phyloP scores from a whole-genome alignment of 108 stramenopile genomes.

The Pseudonitzschia pungens region DNA sequence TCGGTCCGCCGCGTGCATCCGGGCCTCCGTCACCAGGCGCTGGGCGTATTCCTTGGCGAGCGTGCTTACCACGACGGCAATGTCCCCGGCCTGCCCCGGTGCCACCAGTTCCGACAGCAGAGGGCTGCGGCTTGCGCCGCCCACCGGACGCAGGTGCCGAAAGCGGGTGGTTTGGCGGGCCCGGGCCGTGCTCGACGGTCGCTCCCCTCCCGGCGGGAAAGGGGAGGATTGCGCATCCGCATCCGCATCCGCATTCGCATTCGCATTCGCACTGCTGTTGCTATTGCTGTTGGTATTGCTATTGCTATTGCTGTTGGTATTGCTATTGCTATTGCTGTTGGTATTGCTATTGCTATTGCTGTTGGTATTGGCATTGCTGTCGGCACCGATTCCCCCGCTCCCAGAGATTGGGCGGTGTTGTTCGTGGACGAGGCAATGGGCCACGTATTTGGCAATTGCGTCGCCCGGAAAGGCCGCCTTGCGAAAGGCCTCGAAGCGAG shows the following conservation, averaged over 20 bases:
- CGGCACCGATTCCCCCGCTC: neutral
- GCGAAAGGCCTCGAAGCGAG: slow-evolving; percentile 58
- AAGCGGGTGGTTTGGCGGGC: neutral
- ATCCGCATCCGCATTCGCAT: neutral
- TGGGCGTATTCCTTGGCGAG: slow-evolving; percentile 82
- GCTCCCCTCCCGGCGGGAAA: no score
- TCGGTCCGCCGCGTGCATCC: slow-evolving; percentile 39
- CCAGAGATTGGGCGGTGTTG: slow-evolving; percentile 8
- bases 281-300: neutral
- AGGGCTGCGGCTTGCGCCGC: neutral
- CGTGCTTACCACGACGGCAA: slow-evolving; percentile 64
- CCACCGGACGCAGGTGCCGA: slow-evolving; percentile 1
- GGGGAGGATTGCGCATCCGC: no score
- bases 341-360: no score
- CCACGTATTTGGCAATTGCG: slow-evolving; percentile 46
- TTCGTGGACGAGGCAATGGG: slow-evolving; percentile 39
- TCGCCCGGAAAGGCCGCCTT: slow-evolving; percentile 33
- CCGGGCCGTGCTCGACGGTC: neutral
- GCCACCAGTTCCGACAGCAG: slow-evolving; percentile 61
- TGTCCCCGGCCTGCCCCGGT: slow-evolving; percentile 65
- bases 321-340: no score
- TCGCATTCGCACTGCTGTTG: no score
- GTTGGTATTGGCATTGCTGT: neutral
- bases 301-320: neutral
- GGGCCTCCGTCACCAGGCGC: slow-evolving; percentile 69